Evolutionary conservation across 1,284 basidiomycete species (phyloP), one percentile per base, ranked within the genome.

Genomic region (Mrakiaceae sp.): DNA sequence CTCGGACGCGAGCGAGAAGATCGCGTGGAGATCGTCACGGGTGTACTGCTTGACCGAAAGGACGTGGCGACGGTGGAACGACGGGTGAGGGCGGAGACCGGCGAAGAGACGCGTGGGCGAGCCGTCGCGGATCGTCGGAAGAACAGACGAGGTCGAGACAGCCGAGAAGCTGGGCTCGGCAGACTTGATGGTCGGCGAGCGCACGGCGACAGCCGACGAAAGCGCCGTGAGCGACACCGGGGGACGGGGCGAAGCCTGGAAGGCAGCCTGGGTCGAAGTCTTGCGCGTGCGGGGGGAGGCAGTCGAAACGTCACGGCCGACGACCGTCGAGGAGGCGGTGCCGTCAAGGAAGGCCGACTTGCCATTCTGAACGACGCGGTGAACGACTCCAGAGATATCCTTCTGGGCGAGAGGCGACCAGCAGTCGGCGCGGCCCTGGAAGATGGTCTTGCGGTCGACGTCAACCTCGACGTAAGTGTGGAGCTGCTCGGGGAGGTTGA

Each of bases 1-100:
- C 78, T 98, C 96, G 71, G 92, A 88, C 2, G 96, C 95, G 58
- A 98, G 80, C 66, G 90, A 87, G 80, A 98, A 99, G 53, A 99
- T 83, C 67, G 90, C 87, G 75, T 98, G 90, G 64, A 98, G 81
- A 72, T 99, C 95, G 58, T 87, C 84, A 68, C 91, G 86, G 53
- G 81, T 85, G 77, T 98, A 95, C 73, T 97, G 93, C 75, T 92
- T 94, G 69, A 98, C 94, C 0, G 90, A 87, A 14, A 98, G 83
- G 68, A 98, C 94, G 76, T 98, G 91, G 60, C 91, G 86, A 65
- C 91, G 84, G 69, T 87, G 79, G 83, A 90, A 87, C 40, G 88
- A 81, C 5, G 86, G 84, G 70, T 86, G 84, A 51, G 82, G 81
- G 55, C 79, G 74, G 52, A 82, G 74, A 52, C 78, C 76, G 12